Evolutionary conservation across 208 protist species (phyloP).

Genomic region (Trypanosoma cruzi): DNA sequence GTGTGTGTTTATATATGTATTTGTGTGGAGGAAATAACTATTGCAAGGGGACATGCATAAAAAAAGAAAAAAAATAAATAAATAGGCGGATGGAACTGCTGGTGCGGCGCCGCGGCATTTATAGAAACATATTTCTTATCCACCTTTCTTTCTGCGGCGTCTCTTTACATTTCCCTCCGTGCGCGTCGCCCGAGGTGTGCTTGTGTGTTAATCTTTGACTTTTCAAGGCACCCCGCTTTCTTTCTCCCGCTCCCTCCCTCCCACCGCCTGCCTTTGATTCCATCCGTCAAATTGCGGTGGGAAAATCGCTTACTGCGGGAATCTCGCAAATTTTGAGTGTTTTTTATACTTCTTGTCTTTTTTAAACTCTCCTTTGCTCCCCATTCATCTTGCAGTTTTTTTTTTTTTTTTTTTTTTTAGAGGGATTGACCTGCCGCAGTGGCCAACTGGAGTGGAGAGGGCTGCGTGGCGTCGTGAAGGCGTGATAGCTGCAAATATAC

Average conservation of each 20-base stretch:
- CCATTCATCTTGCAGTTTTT: neutral
- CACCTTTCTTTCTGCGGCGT: neutral
- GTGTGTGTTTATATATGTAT: no score
- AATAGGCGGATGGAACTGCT: no score
- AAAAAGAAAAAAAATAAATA: neutral
- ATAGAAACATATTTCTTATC: no score
- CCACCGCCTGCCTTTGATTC: no score
- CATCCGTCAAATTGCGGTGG: no score
- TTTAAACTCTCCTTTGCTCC: conserved; percentile 11
- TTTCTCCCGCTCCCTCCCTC: no score
- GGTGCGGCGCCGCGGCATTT: no score
- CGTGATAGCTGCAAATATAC: neutral
- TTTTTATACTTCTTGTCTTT: conserved; percentile 22
- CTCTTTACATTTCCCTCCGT: neutral
- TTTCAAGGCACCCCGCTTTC: neutral
- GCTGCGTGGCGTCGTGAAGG: neutral
- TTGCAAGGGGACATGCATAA: conserved; percentile 5
- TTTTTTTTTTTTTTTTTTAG: neutral
- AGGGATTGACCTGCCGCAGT: neutral
- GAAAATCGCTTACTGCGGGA: neutral
- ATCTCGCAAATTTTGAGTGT: neutral
- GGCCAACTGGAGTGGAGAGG: neutral
- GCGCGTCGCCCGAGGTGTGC: neutral
- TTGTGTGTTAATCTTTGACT: neutral
- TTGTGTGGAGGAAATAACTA: no score